Base-by-base conservation (phyloP, 257 asterid genomes). In the Verbascum thapsus region DNA sequence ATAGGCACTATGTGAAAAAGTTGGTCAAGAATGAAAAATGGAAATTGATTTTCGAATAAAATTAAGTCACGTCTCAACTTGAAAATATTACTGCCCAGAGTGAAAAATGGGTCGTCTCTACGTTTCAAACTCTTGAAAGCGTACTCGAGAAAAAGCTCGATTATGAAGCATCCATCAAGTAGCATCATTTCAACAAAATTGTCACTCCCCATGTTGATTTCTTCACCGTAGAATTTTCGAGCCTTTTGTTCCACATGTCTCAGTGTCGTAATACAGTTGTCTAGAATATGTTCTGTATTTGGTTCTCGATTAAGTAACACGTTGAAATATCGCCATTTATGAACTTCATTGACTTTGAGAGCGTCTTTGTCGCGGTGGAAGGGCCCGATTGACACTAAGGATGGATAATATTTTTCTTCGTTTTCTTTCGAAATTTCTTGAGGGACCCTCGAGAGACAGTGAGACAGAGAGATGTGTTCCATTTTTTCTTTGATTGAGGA, bases 301-400 rank as follows among this genome's bases (percentile, higher is more conserved):
- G 75, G 79, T 23, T 70, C 53, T 47, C 88, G 80, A 38, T 50
- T 44, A 17, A 84, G 39, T 0, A 81, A 44, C 0, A 81, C 26
- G 71, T 79, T 64, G 44, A 84, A 70, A 41, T 83, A 84, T 8
- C 66, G 66, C 88, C 86, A 84, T 47, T 84, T 84, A 0, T 66
- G 62, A 41, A 64, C 76, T 48, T 77, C 79, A 74, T 49, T 64
- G 51, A 3, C 49, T 51, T 58, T 71, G 32, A 77, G 78, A 3
- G 5, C 2, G 30, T 15, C 40, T 16, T 35, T 55, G 26, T 60
- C 75, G 13, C 69, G 76, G 70, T 81, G 91, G 53, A 77, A 50
- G 20, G 91, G 91, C 64, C 91, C 91, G 7, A 84, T 77, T 7
- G 91, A 75, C 54, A 81, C 72, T 7, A 65, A 43, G 17, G 59